A percentile compares a stretch with the other conserved stretches of the same genome.
phyloP scores from a whole-genome alignment of 768 basidiomycete genomes.

The Macrocybe gigantea region DNA sequence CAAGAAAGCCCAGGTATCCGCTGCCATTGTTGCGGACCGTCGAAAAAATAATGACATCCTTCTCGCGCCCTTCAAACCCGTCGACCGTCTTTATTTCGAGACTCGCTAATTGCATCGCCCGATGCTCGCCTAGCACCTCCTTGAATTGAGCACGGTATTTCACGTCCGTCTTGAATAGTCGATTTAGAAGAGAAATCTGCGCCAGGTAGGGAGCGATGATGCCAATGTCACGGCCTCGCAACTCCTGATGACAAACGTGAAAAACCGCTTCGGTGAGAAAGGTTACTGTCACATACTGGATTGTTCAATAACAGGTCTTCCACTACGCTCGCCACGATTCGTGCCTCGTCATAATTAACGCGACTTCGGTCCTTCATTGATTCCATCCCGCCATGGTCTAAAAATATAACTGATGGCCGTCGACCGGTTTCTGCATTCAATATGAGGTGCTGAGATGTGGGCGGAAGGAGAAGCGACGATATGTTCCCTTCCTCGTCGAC shows the following conservation, averaged over 20 bases:
- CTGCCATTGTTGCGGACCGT: conserved; percentile 78
- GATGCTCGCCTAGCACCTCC: conserved; percentile 54
- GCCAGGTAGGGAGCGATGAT: conserved; percentile 91
- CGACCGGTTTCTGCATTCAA: conserved; percentile 30
- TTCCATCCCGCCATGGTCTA: conserved; percentile 76
- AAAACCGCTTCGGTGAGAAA: not conserved
- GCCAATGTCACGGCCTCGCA: conserved; percentile 76
- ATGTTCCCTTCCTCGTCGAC: conserved; percentile 47
- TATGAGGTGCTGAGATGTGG: conserved; percentile 48
- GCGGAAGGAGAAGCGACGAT: conserved; percentile 50
- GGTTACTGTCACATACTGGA: conserved; percentile 41
- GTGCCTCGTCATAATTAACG: conserved; percentile 73
- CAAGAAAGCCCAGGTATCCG: conserved; percentile 85
- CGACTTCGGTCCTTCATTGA: conserved; percentile 62
- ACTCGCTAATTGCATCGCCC: conserved; percentile 55
- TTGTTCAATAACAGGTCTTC: conserved; percentile 78
- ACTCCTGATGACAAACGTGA: conserved; percentile 31
- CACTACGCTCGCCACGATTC: conserved; percentile 72
- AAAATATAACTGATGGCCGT: conserved; percentile 66
- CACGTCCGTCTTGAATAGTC: conserved; percentile 53
- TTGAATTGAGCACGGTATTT: conserved; percentile 50
- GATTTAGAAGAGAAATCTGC: conserved; percentile 73
- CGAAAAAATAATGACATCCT: conserved; percentile 88
- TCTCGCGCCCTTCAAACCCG: conserved; percentile 92
- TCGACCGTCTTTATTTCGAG: conserved; percentile 93